Conservation (phyloP, 257 asterid species). For the Lavandula angustifolia region DNA sequence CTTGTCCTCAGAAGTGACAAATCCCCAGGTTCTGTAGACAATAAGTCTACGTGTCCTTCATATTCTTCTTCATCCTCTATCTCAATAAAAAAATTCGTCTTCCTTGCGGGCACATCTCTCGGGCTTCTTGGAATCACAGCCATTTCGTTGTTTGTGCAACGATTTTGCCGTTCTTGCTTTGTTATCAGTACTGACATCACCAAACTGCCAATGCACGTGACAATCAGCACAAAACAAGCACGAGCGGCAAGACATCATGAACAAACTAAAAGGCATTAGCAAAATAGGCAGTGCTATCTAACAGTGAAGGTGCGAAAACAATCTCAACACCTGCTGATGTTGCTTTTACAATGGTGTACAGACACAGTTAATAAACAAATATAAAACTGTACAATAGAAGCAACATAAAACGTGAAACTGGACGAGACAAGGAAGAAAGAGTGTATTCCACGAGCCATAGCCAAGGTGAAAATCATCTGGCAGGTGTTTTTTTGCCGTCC, state of each 20-base stretch:
- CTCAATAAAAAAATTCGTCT: constrained; percentile 46
- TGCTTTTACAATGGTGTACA: not conserved
- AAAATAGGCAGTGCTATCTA: not conserved
- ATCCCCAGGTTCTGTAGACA: constrained; percentile 24
- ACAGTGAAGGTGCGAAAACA: not conserved
- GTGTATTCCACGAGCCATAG: constrained; percentile 3
- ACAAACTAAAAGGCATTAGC: constrained; percentile 2
- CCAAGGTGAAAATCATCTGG: not conserved
- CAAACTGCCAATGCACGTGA: constrained; percentile 32
- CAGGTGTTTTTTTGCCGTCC: not conserved
- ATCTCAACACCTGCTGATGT: not conserved
- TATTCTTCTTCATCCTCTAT: constrained; percentile 51
- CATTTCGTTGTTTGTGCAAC: constrained; percentile 14
- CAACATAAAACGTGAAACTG: constrained; percentile 13
- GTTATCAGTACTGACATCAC: constrained; percentile 50
- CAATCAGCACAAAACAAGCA: constrained; percentile 10
- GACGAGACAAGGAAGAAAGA: not conserved
- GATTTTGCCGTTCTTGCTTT: constrained; percentile 40
- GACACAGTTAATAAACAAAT: not conserved
- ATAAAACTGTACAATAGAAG: not conserved
- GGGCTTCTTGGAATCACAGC: constrained; percentile 31
- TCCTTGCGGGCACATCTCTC: constrained; percentile 39
- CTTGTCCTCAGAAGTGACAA: constrained; percentile 25
- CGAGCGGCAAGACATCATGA: not conserved
- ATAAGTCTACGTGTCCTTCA: constrained; percentile 24